Conservation (phyloP, 352 stramenopile genomes). For the Phytophthora pisi region DNA sequence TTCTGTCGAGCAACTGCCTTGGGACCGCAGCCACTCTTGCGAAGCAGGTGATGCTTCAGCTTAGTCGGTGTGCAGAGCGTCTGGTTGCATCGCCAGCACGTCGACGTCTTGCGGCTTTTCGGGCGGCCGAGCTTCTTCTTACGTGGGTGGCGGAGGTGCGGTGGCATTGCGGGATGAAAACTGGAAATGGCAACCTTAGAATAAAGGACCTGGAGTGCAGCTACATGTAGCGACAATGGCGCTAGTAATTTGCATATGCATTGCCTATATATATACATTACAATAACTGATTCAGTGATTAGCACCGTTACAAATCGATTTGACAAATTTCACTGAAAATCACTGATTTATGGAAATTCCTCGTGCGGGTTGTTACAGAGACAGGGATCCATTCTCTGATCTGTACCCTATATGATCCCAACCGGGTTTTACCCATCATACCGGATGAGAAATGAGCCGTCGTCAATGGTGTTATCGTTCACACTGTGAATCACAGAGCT, state of each 20-base stretch:
- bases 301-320: not conserved
- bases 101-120: not conserved
- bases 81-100: not conserved
- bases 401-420: too few relatives aligned
- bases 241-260: not conserved
- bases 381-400: too few relatives aligned
- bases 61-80: not conserved
- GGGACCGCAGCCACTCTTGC: not conserved
- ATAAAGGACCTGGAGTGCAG: not conserved
- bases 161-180: not conserved
- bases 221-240: not conserved
- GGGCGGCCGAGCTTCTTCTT: not conserved
- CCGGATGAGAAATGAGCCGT: not conserved
- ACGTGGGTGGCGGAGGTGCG: not conserved
- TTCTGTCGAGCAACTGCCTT: not conserved
- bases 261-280: not conserved
- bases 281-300: not conserved
- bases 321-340: not conserved
- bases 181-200: not conserved
- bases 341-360: too few relatives aligned
- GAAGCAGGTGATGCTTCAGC: not conserved
- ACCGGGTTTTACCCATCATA: too few relatives aligned
- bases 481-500: too few relatives aligned
- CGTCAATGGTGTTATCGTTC: conserved; percentile 19
- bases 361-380: too few relatives aligned